These are phyloP conservation scores for Candida odintsovae DNA, from an alignment of 805 yeast genomes.

Conservation along the genomic window DNA sequence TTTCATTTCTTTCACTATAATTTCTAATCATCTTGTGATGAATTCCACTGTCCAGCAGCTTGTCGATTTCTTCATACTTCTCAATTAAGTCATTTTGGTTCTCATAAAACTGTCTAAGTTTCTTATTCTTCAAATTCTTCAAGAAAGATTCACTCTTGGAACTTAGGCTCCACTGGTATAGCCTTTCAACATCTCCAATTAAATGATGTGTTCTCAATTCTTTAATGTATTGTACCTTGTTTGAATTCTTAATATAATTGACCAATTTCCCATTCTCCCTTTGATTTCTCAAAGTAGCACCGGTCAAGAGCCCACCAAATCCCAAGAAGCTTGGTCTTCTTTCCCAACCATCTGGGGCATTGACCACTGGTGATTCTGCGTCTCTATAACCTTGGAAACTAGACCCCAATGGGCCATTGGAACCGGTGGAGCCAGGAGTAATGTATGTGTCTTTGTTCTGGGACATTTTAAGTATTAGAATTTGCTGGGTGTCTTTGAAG, in stretches of 20 bases:
- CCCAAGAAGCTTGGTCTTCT: slow-evolving; percentile 17
- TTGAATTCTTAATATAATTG: slow-evolving; percentile 14
- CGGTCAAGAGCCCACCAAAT: slow-evolving; percentile 13
- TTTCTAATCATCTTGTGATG: slow-evolving; percentile 58
- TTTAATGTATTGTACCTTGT: slow-evolving; percentile 18
- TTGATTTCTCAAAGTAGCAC: slow-evolving; percentile 14
- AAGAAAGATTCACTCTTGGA: slow-evolving; percentile 21
- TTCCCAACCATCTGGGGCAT: slow-evolving; percentile 1
- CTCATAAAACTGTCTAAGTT: slow-evolving; percentile 40
- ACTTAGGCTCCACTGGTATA: slow-evolving; percentile 35
- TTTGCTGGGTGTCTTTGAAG: too few relatives aligned
- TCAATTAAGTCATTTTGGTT: slow-evolving; percentile 57
- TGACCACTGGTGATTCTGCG: neutral
- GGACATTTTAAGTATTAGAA: too few relatives aligned
- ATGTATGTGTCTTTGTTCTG: too few relatives aligned
- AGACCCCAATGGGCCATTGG: neutral
- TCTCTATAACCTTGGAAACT: neutral
- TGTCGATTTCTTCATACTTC: slow-evolving; percentile 54
- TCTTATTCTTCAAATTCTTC: slow-evolving; percentile 20
- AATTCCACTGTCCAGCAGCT: slow-evolving; percentile 63
- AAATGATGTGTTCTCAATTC: slow-evolving; percentile 41
- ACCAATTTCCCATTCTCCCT: slow-evolving; percentile 18
- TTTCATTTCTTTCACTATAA: slow-evolving; percentile 31
- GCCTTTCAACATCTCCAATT: slow-evolving; percentile 36
- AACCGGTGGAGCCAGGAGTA: neutral